Percentiles rank a stretch among this genome's conserved stretches.
These are phyloP conservation scores for Dipteronia dyeriana DNA, from an alignment of 345 rosid species.

Conservation along the genomic window DNA sequence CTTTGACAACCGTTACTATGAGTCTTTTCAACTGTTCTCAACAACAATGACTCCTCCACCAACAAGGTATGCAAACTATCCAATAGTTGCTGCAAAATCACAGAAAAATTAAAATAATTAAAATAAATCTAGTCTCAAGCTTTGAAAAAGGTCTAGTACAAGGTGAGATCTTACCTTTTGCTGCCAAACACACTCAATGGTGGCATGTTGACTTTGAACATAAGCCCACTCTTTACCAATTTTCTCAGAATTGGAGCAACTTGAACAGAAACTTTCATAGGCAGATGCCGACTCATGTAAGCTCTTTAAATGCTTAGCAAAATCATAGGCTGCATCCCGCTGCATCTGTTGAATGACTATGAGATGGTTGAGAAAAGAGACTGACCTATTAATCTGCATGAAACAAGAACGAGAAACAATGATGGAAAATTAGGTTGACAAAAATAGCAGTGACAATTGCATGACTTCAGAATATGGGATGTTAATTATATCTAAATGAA, in stretches of 20 bases:
- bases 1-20: slow-evolving; percentile 61
- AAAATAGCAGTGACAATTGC: not conserved
- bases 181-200: slow-evolving; percentile 64
- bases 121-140: not conserved
- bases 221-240: slow-evolving; percentile 39
- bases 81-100: slow-evolving; percentile 63
- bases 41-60: slow-evolving; percentile 60
- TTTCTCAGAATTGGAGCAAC: slow-evolving; percentile 26
- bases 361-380: slow-evolving; percentile 84
- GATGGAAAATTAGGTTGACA: not conserved
- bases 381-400: slow-evolving; percentile 63
- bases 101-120: not conserved
- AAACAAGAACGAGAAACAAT: slow-evolving; percentile 15
- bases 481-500: not conserved
- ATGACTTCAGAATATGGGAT: not conserved
- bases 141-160: not conserved
- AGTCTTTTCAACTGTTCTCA: slow-evolving; percentile 54
- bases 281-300: slow-evolving; percentile 45
- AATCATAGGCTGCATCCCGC: slow-evolving; percentile 59
- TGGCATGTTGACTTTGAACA: slow-evolving; percentile 51
- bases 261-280: slow-evolving; percentile 42
- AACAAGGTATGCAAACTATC: slow-evolving; percentile 56
- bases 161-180: slow-evolving; percentile 64
- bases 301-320: slow-evolving; percentile 50
- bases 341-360: slow-evolving; percentile 72